Base-by-base conservation (phyloP, 208 protist species). In the Acanthamoeba culbertsoni region DNA sequence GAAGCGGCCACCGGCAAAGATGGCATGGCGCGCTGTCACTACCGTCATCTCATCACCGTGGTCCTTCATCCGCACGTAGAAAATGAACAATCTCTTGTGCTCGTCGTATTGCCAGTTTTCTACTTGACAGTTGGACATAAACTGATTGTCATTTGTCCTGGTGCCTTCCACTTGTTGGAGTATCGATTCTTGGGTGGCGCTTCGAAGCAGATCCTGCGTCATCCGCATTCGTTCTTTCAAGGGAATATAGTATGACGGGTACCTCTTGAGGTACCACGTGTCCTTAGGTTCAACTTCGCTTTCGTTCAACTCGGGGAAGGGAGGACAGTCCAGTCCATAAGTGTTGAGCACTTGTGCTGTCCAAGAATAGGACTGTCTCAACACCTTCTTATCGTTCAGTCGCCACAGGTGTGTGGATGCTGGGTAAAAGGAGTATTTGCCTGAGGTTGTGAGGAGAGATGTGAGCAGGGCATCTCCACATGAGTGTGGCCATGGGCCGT, bases 351-450 rank as follows among this genome's bases (percentile, higher is more conserved):
- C 73, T 26, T 2, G 0, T n/a, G 33, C 37, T 23, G 46, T 55
- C 46, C 73, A 57, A 3, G 46, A 7, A 43, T 84, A 84, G 37
- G 43, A 57, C 26, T 55, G 28, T 20, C 46, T 35, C 42, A 84
- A 33, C n/a, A 51, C 43, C 6, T n/a, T 20, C 42, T 37, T 3
- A 43, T 84, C 73, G n/a, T 48, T 31, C 1, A 84, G 42, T 48
- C 28, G 73, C 73, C 73, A 84, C 40, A 84, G 42, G 16, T 48
- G n/a, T 0, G 73, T 57, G 12, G 73, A 84, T 1, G 73, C 40
- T 37, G 73, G 73, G 28, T n/a, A 84, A 43, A 84, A 84, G 3
- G 73, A 84, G 73, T 57, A 84, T 43, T 84, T 84, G 62, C 62
- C 62, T 71, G 62, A 0, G 12, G 31, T 43, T n/a, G 31, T 2